Evolutionary conservation across 805 yeast genomes (phyloP).

Genomic region (Diddensiella transvaalensis): DNA sequence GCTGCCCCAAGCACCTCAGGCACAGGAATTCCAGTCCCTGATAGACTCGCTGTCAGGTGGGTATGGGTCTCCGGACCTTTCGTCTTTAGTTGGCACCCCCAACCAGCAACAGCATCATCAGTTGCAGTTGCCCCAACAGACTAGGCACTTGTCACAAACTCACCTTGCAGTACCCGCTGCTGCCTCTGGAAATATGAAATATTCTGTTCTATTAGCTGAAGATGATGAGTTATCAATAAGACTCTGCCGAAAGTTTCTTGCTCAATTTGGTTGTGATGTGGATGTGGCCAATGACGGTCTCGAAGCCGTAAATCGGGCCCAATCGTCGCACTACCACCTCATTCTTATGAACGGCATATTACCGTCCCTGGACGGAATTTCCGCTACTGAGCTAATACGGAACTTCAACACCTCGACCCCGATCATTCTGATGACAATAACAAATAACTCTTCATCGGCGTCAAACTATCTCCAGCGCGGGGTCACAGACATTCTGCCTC

Average conservation of each 20-base stretch:
- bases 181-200: not conserved
- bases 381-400: conserved; percentile 80
- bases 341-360: conserved; percentile 56
- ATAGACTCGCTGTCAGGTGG: conserved; percentile 8
- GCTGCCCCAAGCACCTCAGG: not conserved
- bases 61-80: not conserved
- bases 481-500: conserved; percentile 87
- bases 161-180: not conserved
- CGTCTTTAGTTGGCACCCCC: not conserved
- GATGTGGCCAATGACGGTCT: conserved; percentile 92
- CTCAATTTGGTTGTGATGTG: conserved; percentile 87
- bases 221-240: conserved; percentile 66
- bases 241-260: conserved; percentile 74
- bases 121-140: not conserved
- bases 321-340: conserved; percentile 50
- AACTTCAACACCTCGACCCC: conserved; percentile 83
- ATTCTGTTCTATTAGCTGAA: conserved; percentile 47
- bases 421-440: conserved; percentile 46
- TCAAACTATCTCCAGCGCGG: conserved; percentile 71
- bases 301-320: conserved; percentile 82
- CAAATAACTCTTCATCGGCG: conserved; percentile 1
- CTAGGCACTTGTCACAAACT: not conserved
- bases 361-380: conserved; percentile 59
- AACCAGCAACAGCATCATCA: not conserved
- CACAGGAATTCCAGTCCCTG: conserved; percentile 3